Evolutionary conservation across 345 rosid genomes (phyloP).

Genomic region (Erysimum cheiranthoides): DNA sequence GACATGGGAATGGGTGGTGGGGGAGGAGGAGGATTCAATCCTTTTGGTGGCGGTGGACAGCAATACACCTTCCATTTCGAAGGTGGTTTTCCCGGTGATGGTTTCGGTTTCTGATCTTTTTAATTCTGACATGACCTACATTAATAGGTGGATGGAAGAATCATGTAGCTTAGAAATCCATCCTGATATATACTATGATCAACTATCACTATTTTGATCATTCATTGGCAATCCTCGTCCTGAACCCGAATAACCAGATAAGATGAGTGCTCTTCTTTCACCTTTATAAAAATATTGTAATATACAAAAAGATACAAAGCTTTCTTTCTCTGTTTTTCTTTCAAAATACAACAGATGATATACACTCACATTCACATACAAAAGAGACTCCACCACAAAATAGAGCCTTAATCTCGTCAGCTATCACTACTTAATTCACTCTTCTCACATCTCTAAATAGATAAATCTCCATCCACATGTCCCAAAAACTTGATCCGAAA

Average conservation of each 20-base stretch:
- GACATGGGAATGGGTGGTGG: conserved; percentile 75
- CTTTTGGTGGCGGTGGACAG: conserved; percentile 79
- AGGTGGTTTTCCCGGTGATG: conserved; percentile 94
- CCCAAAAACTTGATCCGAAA: background rate
- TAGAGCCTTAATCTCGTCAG: background rate
- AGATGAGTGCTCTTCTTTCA: conserved; percentile 3
- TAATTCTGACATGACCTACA: no score
- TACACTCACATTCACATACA: conserved; percentile 27
- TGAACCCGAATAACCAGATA: background rate
- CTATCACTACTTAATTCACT: conserved; percentile 22
- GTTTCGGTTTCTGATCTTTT: conserved; percentile 61
- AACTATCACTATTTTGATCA: no score
- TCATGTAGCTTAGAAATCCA: background rate
- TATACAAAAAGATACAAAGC: background rate
- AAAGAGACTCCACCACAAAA: background rate
- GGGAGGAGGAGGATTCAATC: conserved; percentile 78
- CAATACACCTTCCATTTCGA: conserved; percentile 84
- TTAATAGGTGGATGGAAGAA: background rate
- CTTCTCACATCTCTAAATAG: conserved; percentile 32
- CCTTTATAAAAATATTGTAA: background rate
- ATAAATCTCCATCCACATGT: background rate
- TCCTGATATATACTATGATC: background rate
- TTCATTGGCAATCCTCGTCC: background rate
- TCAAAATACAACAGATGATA: conserved; percentile 2
- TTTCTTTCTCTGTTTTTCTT: conserved; percentile 2